Base-by-base conservation (phyloP, 352 stramenopile genomes). In the Phytophthora brassicae region DNA sequence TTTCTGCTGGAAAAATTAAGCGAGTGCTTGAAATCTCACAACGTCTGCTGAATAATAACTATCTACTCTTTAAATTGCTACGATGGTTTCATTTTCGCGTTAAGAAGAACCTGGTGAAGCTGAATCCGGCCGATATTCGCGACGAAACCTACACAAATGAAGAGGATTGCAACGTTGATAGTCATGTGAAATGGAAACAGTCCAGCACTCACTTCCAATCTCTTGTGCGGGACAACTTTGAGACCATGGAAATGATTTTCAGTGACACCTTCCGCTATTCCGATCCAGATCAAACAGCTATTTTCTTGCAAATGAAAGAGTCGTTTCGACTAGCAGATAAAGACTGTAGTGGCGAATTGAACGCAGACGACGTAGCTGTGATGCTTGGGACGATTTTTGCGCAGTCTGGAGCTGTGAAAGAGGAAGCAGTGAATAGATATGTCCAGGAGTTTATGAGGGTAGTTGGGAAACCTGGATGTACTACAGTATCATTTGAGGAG, bases 291-390 rank as follows among this genome's bases (percentile, higher is more conserved):
- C 72, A 92, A 53, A 92, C 79, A 0, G 80, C 82, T 5, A 63
- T 92, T 16, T 92, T 92, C 54, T 85, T 92, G 82, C 82, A 92
- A 61, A 92, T 92, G 74, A 92, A 92, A 48, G 82, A 92, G 33
- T 80, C 82, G 0, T 92, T 92, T 54, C 75, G 82, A 6, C 53
- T 88, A 2, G 82, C 80, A 0, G 82, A 92, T 53, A 86, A 75
- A 60, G 82, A 92, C 45, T 86, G 82, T 46, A 89, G 79, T 26
- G 82, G 82, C 2, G 82, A 92, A 42, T 82, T 92, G 31, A 74
- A 89, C 24, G 73, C 80, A 0, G 77, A 89, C 19, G 82, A 92
- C 58, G 80, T 92, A 1, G 70, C 73, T 0, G 59, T 69, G 11
- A 84, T 92, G 78, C 65, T 92, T 2, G 73, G 86, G 35, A 81